Evolutionary conservation across 495 filamentous ascomycete species (phyloP).

Genomic region (Mycothermus thermophilus): DNA sequence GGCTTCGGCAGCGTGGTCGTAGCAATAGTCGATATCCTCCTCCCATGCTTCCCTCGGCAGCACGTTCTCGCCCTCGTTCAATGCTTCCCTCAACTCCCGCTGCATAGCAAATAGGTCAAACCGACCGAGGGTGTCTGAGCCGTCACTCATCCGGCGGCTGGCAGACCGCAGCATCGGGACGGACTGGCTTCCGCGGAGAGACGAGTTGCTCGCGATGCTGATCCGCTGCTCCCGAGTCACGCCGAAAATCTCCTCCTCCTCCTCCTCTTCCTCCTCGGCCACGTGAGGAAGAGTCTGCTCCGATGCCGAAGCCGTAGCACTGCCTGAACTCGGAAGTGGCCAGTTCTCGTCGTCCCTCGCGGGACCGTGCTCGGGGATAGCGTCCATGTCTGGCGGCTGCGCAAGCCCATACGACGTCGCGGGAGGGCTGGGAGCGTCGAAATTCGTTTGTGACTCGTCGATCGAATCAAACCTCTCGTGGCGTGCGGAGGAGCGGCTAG

Average conservation of each 20-base stretch:
- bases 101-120: slow-evolving; percentile 25
- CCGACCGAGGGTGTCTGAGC: slow-evolving; percentile 31
- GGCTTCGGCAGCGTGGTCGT: slow-evolving; percentile 80
- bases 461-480: slow-evolving; percentile 30
- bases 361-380: slow-evolving; percentile 22
- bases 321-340: slow-evolving; percentile 32
- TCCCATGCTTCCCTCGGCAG: slow-evolving; percentile 56
- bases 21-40: slow-evolving; percentile 88
- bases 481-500: slow-evolving; percentile 32
- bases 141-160: slow-evolving; percentile 29
- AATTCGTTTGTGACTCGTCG: slow-evolving; percentile 15
- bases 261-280: slow-evolving; percentile 56
- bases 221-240: slow-evolving; percentile 18
- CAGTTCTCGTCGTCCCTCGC: slow-evolving; percentile 37
- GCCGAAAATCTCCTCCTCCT: no score
- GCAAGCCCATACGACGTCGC: slow-evolving; percentile 16
- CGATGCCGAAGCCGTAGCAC: slow-evolving; percentile 20
- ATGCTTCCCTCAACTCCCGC: slow-evolving; percentile 15
- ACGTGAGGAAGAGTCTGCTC: slow-evolving; percentile 48
- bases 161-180: slow-evolving; percentile 30
- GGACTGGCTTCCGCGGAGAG: slow-evolving; percentile 33
- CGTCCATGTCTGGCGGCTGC: slow-evolving; percentile 17
- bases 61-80: slow-evolving; percentile 30
- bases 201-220: slow-evolving; percentile 31
- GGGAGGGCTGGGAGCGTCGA: slow-evolving; percentile 16